Percentiles rank a stretch among this genome's conserved stretches.
phyloP scores from a whole-genome alignment of 805 yeast species.

The Myxozyma vanderwaltii region DNA sequence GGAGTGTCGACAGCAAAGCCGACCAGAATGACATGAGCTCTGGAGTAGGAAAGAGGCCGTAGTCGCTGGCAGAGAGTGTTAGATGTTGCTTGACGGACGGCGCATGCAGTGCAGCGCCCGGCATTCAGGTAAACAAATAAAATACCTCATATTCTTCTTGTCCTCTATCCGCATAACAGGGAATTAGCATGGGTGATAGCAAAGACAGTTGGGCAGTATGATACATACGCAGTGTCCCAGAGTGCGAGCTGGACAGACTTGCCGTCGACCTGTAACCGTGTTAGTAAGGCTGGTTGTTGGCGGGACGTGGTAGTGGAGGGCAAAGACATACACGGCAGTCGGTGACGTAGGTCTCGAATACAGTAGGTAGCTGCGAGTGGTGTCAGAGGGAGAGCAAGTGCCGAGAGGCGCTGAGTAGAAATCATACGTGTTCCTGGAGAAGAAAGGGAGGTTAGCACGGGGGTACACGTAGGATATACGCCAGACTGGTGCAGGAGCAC shows the following conservation, averaged over 20 bases:
- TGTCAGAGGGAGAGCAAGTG: background rate
- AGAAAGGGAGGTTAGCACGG: background rate
- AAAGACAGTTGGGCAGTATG: constrained; percentile 4
- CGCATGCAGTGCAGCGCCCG: background rate
- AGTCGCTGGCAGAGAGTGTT: constrained; percentile 48
- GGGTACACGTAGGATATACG: background rate
- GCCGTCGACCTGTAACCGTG: constrained; percentile 61
- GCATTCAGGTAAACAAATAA: background rate
- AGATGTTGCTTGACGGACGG: background rate
- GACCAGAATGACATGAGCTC: constrained; percentile 81
- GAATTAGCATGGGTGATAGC: background rate
- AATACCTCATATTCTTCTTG: constrained; percentile 84
- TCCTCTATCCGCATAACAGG: constrained; percentile 48
- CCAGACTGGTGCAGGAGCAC: background rate
- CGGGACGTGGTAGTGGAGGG: background rate
- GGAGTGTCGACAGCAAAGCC: constrained; percentile 85
- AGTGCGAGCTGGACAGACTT: constrained; percentile 83
- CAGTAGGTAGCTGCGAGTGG: constrained; percentile 75
- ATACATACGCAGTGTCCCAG: constrained; percentile 82
- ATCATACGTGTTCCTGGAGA: constrained; percentile 34
- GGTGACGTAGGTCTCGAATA: constrained; percentile 90
- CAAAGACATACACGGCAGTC: constrained; percentile 64
- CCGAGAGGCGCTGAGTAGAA: background rate
- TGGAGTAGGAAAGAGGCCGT: constrained; percentile 83
- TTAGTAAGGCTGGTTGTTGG: background rate